Evolutionary conservation across 805 yeast genomes (phyloP).

Genomic region (Metschnikowia koreensis): DNA sequence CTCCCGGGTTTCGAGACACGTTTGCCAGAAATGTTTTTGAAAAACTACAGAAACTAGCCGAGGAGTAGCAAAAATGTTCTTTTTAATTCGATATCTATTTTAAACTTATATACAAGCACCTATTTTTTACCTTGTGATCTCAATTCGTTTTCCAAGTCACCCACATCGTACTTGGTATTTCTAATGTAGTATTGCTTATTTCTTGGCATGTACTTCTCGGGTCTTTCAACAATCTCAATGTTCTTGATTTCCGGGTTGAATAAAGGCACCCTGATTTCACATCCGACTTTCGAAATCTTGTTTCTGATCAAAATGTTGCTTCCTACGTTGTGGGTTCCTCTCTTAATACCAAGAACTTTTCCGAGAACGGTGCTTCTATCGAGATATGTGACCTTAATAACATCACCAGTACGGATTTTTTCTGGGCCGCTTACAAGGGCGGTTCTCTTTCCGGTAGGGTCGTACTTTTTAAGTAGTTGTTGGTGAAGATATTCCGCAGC

Average conservation of each 20-base stretch:
- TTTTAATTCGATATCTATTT: conserved; percentile 1
- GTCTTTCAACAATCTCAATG: conserved; percentile 76
- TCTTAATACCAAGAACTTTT: conserved; percentile 71
- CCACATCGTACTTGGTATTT: conserved; percentile 64
- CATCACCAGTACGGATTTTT: conserved; percentile 74
- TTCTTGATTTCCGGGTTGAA: conserved; percentile 76
- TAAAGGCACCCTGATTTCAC: conserved; percentile 77
- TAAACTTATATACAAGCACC: conserved; percentile 6
- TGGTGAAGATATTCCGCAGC: conserved; percentile 46
- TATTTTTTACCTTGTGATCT: conserved; percentile 18
- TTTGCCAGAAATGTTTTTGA: conserved; percentile 14
- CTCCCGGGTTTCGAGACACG: conserved; percentile 13
- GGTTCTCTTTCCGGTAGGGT: conserved; percentile 68
- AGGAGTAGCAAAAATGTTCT: not conserved
- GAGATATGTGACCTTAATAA: conserved; percentile 69
- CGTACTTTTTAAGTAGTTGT: conserved; percentile 58
- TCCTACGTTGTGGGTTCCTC: conserved; percentile 58
- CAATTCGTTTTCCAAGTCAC: conserved; percentile 53
- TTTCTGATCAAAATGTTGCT: conserved; percentile 81
- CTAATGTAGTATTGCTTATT: conserved; percentile 90
- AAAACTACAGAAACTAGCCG: conserved; percentile 11
- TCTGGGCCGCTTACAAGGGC: conserved; percentile 48
- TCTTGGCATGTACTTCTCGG: conserved; percentile 67
- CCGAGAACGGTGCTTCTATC: conserved; percentile 73
- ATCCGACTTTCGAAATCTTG: conserved; percentile 78